Conservation (phyloP, 1,139 yeast species). For the Citeromyces siamensis region DNA sequence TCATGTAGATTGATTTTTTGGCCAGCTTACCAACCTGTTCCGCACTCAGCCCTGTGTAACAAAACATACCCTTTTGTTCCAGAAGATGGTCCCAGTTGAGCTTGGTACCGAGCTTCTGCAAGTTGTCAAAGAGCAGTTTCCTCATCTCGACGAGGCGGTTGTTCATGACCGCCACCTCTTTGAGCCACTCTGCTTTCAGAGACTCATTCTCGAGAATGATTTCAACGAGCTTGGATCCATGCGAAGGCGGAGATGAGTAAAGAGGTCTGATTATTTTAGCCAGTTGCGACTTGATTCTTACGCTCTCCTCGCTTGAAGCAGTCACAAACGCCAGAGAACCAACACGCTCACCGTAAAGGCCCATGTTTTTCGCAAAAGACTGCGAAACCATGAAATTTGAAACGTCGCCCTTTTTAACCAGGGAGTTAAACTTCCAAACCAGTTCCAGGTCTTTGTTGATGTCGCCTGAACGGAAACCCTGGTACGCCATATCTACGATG, state of each 20-base stretch:
- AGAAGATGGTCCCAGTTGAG: constrained; percentile 81
- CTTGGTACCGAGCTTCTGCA: constrained; percentile 33
- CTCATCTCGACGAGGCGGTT: constrained; percentile 71
- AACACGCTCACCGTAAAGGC: constrained; percentile 90
- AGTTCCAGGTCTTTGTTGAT: constrained; percentile 33
- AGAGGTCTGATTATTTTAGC: constrained; percentile 74
- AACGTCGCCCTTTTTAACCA: constrained; percentile 32
- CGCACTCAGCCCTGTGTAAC: constrained; percentile 70
- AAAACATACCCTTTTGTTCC: constrained; percentile 94
- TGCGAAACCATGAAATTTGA: constrained; percentile 49
- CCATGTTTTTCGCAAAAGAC: constrained; percentile 96
- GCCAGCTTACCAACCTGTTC: constrained; percentile 63
- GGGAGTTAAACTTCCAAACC: constrained; percentile 35
- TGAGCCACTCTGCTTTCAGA: constrained; percentile 63
- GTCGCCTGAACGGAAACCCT: constrained; percentile 77
- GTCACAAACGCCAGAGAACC: constrained; percentile 72
- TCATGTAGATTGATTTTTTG: constrained; percentile 69
- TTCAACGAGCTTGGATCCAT: constrained; percentile 84
- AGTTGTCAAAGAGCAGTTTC: constrained; percentile 43
- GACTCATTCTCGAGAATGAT: constrained; percentile 51
- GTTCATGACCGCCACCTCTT: constrained; percentile 68
- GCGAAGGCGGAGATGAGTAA: constrained; percentile 90
- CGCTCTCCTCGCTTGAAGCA: constrained; percentile 28
- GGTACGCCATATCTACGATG: constrained; percentile 86
- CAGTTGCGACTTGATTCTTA: constrained; percentile 60